A percentile compares a stretch with the other conserved stretches of the same genome.
Evolutionary conservation across 192 early-diverging fungal genomes (phyloP).

Genomic region (Podochytrium sp.): DNA sequence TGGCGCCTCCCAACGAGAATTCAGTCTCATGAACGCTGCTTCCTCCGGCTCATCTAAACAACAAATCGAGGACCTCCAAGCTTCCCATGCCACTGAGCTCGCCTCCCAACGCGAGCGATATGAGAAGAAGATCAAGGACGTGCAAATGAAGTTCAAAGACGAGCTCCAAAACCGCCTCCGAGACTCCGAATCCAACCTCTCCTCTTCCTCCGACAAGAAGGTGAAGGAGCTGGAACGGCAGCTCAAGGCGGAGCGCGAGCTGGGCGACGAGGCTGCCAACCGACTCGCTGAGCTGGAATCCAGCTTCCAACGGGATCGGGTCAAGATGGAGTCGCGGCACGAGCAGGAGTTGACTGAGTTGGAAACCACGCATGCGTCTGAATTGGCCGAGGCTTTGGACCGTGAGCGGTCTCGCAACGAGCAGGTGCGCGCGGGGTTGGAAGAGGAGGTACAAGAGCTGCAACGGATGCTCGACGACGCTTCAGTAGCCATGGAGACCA

Average conservation of each 20-base stretch:
- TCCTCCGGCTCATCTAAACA: not conserved
- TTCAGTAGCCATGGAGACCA: not conserved
- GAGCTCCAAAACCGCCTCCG: constrained; percentile 1
- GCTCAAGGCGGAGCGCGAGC: constrained; percentile 3
- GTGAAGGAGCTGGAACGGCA: constrained; percentile 17
- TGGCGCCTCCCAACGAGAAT: not conserved
- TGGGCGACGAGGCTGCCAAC: not conserved
- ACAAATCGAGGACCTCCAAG: constrained; percentile 22
- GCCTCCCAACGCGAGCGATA: constrained; percentile 13
- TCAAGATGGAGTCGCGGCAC: constrained; percentile 6
- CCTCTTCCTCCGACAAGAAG: not conserved
- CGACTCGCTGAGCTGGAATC: not conserved
- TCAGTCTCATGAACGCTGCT: not conserved
- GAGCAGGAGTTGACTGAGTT: constrained; percentile 26
- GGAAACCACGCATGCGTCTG: not conserved
- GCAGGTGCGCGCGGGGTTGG: constrained; percentile 1
- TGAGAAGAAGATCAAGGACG: constrained; percentile 16
- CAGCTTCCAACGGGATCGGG: not conserved
- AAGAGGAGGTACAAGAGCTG: not conserved
- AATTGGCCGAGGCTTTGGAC: constrained; percentile 8
- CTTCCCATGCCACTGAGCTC: constrained; percentile 19
- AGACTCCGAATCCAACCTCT: not conserved
- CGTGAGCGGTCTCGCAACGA: not conserved
- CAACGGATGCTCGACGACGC: constrained; percentile 7
- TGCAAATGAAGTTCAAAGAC: constrained; percentile 17